A percentile compares a stretch with the other conserved stretches of the same genome.
Evolutionary conservation across 78 protist species (phyloP).

Genomic region (Dictyostelium firmibasis): DNA sequence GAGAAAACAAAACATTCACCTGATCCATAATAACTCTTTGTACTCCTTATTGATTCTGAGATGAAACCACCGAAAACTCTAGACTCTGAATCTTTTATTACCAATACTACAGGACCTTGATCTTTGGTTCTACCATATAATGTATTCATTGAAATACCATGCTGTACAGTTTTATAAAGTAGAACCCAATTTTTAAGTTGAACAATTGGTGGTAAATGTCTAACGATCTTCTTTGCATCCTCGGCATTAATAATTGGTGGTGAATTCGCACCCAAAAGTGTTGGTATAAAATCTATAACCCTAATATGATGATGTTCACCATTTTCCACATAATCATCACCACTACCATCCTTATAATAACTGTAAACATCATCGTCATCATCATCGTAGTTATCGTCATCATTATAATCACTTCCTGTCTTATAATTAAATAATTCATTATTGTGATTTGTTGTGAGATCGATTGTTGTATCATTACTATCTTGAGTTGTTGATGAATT

Average conservation of each 20-base stretch:
- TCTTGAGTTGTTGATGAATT: background rate
- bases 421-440: background rate
- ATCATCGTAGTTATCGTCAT: background rate
- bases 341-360: background rate
- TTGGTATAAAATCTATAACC: background rate
- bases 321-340: background rate
- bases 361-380: background rate
- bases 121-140: slow-evolving; percentile 2
- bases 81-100: slow-evolving; percentile 13
- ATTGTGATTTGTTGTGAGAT: background rate
- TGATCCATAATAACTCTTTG: slow-evolving; percentile 30
- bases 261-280: background rate
- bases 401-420: background rate
- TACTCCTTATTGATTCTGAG: slow-evolving; percentile 10
- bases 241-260: background rate
- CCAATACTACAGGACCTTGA: slow-evolving; percentile 35
- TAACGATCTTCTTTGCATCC: background rate
- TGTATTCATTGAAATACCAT: slow-evolving; percentile 67
- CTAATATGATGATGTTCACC: background rate
- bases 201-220: slow-evolving; percentile 1
- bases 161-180: slow-evolving; percentile 29
- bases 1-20: slow-evolving; percentile 61
- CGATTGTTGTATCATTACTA: background rate
- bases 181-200: slow-evolving; percentile 23
- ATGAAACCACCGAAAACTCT: slow-evolving; percentile 67